Evolutionary conservation across 257 asterid genomes (phyloP).

Genomic region (Petrea volubilis): DNA sequence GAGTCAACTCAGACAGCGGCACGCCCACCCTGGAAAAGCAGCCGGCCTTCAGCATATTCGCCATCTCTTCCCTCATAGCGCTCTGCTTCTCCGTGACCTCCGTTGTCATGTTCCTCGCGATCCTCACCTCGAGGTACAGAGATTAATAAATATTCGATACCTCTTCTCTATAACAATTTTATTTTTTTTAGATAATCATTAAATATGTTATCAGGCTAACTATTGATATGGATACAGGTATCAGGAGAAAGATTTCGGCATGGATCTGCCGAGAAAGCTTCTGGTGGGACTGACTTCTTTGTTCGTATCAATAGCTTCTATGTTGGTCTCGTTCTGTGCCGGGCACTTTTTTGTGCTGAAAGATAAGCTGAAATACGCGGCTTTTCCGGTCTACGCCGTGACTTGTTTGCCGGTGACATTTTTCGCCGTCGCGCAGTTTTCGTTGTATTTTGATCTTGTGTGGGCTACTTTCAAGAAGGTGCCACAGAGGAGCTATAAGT

Average conservation of each 20-base stretch:
- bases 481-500: not conserved
- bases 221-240: constrained; percentile 18
- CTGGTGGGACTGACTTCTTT: constrained; percentile 46
- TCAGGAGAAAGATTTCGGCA: constrained; percentile 43
- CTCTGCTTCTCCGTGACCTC: constrained; percentile 49
- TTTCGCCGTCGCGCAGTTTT: constrained; percentile 46
- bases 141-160: no score
- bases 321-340: constrained; percentile 55
- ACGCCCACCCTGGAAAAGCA: constrained; percentile 25
- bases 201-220: no score
- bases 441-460: constrained; percentile 47
- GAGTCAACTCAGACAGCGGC: constrained; percentile 25
- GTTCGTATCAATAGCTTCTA: constrained; percentile 49
- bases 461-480: constrained; percentile 4
- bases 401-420: constrained; percentile 55
- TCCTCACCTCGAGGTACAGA: not conserved
- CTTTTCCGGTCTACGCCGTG: constrained; percentile 38
- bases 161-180: no score
- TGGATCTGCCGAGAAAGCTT: constrained; percentile 40
- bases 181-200: no score
- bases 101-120: constrained; percentile 32
- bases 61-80: constrained; percentile 37
- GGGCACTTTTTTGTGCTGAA: constrained; percentile 51
- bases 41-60: constrained; percentile 32
- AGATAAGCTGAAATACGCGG: constrained; percentile 23